Percentiles rank a stretch among this genome's conserved stretches.
Conservation (phyloP, 371 early-diverging fungal species). For the Chytridium lagenaria region DNA sequence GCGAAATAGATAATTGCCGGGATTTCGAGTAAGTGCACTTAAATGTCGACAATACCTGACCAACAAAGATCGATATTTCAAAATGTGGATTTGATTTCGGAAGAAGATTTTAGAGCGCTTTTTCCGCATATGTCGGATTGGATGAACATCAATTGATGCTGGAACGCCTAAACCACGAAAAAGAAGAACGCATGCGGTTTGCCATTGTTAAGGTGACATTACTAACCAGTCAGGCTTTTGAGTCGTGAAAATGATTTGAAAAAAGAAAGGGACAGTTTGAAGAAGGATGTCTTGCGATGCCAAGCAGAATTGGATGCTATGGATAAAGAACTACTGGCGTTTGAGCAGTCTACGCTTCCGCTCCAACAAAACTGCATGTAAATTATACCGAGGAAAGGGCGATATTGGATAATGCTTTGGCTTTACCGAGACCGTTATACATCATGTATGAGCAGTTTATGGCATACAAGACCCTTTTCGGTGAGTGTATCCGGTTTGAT, state of each 20-base stretch:
- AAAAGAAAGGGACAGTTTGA: conserved; percentile 11
- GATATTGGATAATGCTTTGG: neutral
- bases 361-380: conserved; percentile 38
- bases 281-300: conserved; percentile 16
- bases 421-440: neutral
- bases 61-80: conserved; percentile 36
- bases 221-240: conserved; percentile 24
- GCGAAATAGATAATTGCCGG: conserved; percentile 47
- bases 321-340: conserved; percentile 34
- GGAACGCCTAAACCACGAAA: conserved; percentile 39
- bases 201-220: conserved; percentile 37
- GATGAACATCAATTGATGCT: conserved; percentile 45
- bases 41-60: neutral
- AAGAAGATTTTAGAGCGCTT: conserved; percentile 23
- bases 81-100: conserved; percentile 35
- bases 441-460: neutral
- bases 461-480: neutral
- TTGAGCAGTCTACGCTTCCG: conserved; percentile 37
- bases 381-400: neutral
- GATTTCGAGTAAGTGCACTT: conserved; percentile 38
- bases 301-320: conserved; percentile 28
- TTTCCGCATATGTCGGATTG: neutral
- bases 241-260: neutral
- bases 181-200: no score
- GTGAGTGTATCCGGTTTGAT: no score